Base-by-base conservation (phyloP, 306 rosid species). In the Glycyrrhiza uralensis region DNA sequence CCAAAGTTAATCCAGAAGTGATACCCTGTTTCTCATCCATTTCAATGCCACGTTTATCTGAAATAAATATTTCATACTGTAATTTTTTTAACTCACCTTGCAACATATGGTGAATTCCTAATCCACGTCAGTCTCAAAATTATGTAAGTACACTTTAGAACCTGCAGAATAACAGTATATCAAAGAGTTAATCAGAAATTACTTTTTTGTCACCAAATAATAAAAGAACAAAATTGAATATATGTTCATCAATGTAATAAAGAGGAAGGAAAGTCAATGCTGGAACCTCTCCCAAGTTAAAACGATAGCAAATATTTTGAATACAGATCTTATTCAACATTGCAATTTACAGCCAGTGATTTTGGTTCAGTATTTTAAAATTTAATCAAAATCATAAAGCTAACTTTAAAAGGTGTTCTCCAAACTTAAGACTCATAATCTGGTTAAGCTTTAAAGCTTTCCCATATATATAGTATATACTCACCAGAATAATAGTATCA, bases 41-140 rank as follows among this genome's bases (percentile, higher is more conserved):
- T 55, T 15, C 24, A 72, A 32, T 62, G 80, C 58, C 51, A 65
- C 51, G 28, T 19, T 13, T 46, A 77, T 67, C 52, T 59, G 67
- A 46, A 42, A 66, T 26, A 54, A 35, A 65, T 23, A 66, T 0
- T 57, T 59, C 29, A 23, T 14, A 68, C 12, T 33, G 13, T 20
- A 35, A 64, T 45, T 57, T 69, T n/a, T 61, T 72, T 45, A 61
- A 47, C 45, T 82, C 22, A 89, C 98, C 92, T 93, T 76, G 65
- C 85, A 76, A 87, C 74, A 75, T 79, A 87, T 6, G 94, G 87
- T 8, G 97, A 87, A 74, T 91, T 85, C 85, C 97, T 87, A 71
- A 93, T 87, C 98, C 98, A 93, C 2, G 97, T 87, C 65, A 91
- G 15, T 81, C 83, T 91, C 73, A 89, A 24, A 86, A 89, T 74